Base-by-base conservation (phyloP, 768 basidiomycete genomes). In the Tulasnella sp. region DNA sequence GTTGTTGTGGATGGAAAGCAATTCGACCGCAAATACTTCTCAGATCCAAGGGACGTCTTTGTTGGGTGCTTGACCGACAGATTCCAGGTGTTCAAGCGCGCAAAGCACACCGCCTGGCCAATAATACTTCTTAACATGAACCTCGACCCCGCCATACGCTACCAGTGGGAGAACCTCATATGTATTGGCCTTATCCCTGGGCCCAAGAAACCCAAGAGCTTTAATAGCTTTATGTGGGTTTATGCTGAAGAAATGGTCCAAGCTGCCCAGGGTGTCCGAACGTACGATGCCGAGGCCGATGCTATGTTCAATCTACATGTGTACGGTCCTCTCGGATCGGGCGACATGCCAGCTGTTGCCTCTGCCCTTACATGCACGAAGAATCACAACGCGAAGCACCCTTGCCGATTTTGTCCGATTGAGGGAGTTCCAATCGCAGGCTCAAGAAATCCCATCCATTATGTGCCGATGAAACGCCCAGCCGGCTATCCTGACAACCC, bases 101-200 rank as follows among this genome's bases (percentile, higher is more conserved):
- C 84, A 0, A 83, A 84, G 5, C 79, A 82, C 2, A 87, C 87
- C 0, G 83, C 82, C 10, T 89, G 87, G 83, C 88, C 87, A 0
- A 75, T 90, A 6, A 79, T 89, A 19, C 24, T 87, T 0, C 83
- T 86, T 79, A 87, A 88, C 79, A 86, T 85, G 82, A 89, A 89
- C 75, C 82, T 89, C 1, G 85, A 85, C 3, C 88, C 88, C 0
- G 84, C 86, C 2, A 81, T 85, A 3, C 83, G 85, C 4, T 86
- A 85, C 46, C 86, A 85, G 36, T 76, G 85, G 19, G 78, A 85
- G 5, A 78, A 88, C 58, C 82, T 88, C 10, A 74, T 89, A 2
- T 84, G 84, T 39, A 40, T 88, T 10, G 87, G 87, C 18, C 83
- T 88, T 62, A 87, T 89, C 71, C 88, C 88, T 2, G 87, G 89